Evolutionary conservation across 495 filamentous ascomycete genomes (phyloP).

Genomic region (Sphaerosporella brunnea): DNA sequence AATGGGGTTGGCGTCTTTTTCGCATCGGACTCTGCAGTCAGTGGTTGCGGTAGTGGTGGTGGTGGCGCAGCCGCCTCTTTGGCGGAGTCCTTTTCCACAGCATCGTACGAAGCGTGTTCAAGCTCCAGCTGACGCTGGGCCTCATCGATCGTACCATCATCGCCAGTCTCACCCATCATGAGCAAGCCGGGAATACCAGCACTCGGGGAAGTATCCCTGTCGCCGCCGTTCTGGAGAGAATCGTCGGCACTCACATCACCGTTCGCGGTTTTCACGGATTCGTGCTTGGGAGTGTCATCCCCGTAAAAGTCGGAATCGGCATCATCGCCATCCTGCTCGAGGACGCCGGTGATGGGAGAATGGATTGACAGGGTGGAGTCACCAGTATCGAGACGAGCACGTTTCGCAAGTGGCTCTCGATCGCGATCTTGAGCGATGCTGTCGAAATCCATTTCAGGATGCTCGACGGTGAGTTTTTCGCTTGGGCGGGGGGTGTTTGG

Average conservation of each 20-base stretch:
- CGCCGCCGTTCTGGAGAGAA: background rate
- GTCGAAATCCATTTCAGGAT: slow-evolving; percentile 1
- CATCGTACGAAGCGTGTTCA: background rate
- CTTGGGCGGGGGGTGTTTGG: background rate
- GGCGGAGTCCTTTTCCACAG: too few species aligned
- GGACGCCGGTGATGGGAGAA: slow-evolving; percentile 5
- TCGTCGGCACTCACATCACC: background rate
- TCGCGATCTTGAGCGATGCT: background rate
- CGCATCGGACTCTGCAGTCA: background rate
- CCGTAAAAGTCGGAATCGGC: slow-evolving; percentile 8
- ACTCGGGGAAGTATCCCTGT: background rate
- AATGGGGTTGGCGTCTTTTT: background rate
- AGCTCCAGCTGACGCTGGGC: background rate
- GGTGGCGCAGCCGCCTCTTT: too few species aligned
- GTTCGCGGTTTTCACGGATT: background rate
- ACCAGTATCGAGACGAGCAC: slow-evolving; percentile 5
- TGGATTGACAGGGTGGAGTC: background rate
- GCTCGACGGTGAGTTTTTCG: background rate
- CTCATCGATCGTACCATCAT: background rate
- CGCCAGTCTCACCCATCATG: background rate
- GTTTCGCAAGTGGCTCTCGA: slow-evolving; percentile 4
- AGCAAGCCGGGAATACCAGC: slow-evolving; percentile 4
- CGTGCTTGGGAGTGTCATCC: background rate
- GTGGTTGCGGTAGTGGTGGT: too few species aligned
- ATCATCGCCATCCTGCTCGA: slow-evolving; percentile 8